phyloP scores from a whole-genome alignment of 257 asterid genomes.

The Echium plantagineum region DNA sequence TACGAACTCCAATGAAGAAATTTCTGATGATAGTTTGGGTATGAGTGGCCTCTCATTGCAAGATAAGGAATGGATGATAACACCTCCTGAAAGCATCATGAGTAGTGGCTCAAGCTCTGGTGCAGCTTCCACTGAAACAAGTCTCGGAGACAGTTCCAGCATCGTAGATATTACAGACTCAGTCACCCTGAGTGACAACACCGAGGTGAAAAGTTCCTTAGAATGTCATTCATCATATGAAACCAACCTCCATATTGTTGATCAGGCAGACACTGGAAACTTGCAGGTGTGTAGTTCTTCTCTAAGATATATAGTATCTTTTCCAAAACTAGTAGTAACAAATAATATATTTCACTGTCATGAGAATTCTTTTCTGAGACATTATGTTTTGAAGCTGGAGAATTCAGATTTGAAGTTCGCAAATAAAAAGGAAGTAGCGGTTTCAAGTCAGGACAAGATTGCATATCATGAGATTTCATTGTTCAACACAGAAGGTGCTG shows the following conservation, averaged over 20 bases:
- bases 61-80: slow-evolving; percentile 81
- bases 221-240: slow-evolving; percentile 17
- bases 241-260: slow-evolving; percentile 24
- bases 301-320: neutral
- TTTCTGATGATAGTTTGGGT: slow-evolving; percentile 36
- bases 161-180: slow-evolving; percentile 37
- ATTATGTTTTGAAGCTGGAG: slow-evolving; percentile 33
- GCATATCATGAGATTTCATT: slow-evolving; percentile 31
- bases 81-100: slow-evolving; percentile 68
- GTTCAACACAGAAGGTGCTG: slow-evolving; percentile 29
- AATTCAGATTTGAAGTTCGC: slow-evolving; percentile 27
- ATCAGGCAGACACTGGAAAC: slow-evolving; percentile 26
- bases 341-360: neutral
- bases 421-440: slow-evolving; percentile 31
- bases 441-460: slow-evolving; percentile 35
- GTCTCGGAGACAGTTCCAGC: slow-evolving; percentile 46
- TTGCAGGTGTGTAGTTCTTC: slow-evolving; percentile 38
- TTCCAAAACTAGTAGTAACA: neutral
- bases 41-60: slow-evolving; percentile 38
- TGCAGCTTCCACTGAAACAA: slow-evolving; percentile 46
- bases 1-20: slow-evolving; percentile 42
- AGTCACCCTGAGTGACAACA: slow-evolving; percentile 27
- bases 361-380: neutral
- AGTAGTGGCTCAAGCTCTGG: slow-evolving; percentile 54
- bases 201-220: slow-evolving; percentile 28